Evolutionary conservation across 169 alveolate species (phyloP).

Genomic region (Plasmodium gaboni): DNA sequence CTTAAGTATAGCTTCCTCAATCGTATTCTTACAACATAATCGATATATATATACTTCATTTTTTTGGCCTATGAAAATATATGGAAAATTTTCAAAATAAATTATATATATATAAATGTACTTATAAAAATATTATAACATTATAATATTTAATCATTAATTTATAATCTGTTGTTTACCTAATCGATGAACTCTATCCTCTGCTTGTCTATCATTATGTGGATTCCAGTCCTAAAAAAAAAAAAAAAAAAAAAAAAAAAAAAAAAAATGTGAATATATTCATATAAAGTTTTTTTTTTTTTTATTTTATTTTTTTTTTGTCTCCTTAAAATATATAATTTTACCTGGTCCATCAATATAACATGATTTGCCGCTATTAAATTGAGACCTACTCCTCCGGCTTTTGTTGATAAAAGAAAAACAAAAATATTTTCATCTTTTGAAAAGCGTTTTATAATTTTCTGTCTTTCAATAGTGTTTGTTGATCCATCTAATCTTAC

Average conservation of each 20-base stretch:
- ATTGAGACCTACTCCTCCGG: conserved; percentile 99
- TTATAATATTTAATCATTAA: no score
- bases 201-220: conserved; percentile 95
- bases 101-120: neutral
- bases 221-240: conserved; percentile 93
- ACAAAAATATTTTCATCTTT: conserved; percentile 90
- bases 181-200: conserved; percentile 94
- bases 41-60: conserved; percentile 93
- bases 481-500: conserved; percentile 97
- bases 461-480: conserved; percentile 94
- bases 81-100: neutral
- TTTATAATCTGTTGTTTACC: conserved; percentile 68
- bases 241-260: conserved; percentile 2
- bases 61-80: conserved; percentile 86
- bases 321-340: neutral
- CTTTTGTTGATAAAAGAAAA: conserved; percentile 97
- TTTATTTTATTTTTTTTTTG: neutral
- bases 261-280: neutral
- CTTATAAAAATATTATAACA: no score
- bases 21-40: conserved; percentile 90
- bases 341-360: conserved; percentile 93
- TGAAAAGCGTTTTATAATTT: conserved; percentile 86
- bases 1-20: conserved; percentile 92
- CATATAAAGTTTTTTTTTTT: neutral
- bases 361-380: conserved; percentile 98